Conservation (phyloP, 2,329 filamentous ascomycete genomes). For the Incumbomyces delicatus region DNA sequence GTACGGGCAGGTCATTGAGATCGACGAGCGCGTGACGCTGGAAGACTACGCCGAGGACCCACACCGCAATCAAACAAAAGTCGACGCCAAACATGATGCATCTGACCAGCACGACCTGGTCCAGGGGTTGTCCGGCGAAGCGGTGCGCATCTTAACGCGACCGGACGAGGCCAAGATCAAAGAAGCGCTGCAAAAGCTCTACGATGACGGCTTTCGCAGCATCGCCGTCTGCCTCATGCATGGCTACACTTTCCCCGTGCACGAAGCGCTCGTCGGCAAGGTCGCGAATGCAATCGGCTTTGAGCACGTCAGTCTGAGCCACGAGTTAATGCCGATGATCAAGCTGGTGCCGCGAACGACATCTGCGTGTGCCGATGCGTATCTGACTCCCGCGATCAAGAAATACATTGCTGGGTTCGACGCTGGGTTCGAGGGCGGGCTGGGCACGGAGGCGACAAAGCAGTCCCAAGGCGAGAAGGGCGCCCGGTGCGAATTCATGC, state of each 20-base stretch:
- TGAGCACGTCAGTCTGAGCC: constrained; percentile 68
- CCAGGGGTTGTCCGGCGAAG: constrained; percentile 62
- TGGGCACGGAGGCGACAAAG: constrained; percentile 67
- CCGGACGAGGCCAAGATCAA: constrained; percentile 47
- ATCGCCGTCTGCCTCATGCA: constrained; percentile 90
- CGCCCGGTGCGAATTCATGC: constrained; percentile 91
- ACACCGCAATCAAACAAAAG: constrained; percentile 49
- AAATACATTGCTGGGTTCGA: constrained; percentile 71
- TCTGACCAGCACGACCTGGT: constrained; percentile 41
- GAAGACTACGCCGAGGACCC: constrained; percentile 91
- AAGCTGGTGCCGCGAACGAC: constrained; percentile 67
- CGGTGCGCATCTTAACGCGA: constrained; percentile 58
- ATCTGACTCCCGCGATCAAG: constrained; percentile 67
- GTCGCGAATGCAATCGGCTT: constrained; percentile 75
- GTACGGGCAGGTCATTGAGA: constrained; percentile 76
- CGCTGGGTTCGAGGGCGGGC: constrained; percentile 66
- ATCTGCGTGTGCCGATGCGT: constrained; percentile 70
- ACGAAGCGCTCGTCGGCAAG: constrained; percentile 67
- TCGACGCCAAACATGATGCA: constrained; percentile 40
- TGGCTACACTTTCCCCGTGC: constrained; percentile 79
- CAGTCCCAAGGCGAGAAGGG: constrained; percentile 54
- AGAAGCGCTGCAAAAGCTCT: constrained; percentile 56
- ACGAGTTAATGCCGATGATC: constrained; percentile 81
- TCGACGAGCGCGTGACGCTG: constrained; percentile 81
- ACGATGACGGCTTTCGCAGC: constrained; percentile 61